These are phyloP conservation scores for Coniferiporia sulphurascens DNA, from an alignment of 1,284 basidiomycete species.

Conservation along the genomic window DNA sequence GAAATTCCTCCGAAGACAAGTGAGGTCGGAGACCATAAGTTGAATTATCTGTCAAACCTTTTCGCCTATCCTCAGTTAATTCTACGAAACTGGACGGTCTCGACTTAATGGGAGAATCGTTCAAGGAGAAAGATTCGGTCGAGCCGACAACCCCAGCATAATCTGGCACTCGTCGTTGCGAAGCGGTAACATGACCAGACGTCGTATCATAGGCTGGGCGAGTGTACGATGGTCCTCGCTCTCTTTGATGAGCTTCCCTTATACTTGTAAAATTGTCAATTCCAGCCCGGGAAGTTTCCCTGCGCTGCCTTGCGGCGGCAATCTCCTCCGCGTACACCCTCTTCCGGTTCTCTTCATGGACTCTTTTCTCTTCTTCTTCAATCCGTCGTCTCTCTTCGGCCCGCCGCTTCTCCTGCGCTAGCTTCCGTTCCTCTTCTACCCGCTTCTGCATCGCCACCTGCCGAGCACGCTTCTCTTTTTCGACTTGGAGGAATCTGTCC, in stretches of 20 bases:
- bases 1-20: background rate
- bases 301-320: slow-evolving; percentile 51
- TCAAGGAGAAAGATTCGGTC: background rate
- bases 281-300: slow-evolving; percentile 53
- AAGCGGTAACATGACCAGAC: slow-evolving; percentile 19
- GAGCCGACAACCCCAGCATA: background rate
- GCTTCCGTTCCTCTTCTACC: slow-evolving; percentile 42
- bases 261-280: slow-evolving; percentile 24
- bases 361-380: slow-evolving; percentile 35
- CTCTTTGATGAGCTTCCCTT: slow-evolving; percentile 16
- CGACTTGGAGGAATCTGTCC: slow-evolving; percentile 56
- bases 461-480: slow-evolving; percentile 51
- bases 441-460: slow-evolving; percentile 38
- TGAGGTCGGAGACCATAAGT: background rate
- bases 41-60: background rate
- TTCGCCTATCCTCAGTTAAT: slow-evolving; percentile 5
- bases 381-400: slow-evolving; percentile 53
- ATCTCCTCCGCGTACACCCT: slow-evolving; percentile 56
- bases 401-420: slow-evolving; percentile 27
- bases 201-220: slow-evolving; percentile 34
- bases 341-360: slow-evolving; percentile 43
- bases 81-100: background rate
- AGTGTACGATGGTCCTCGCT: slow-evolving; percentile 29
- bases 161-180: slow-evolving; percentile 2
- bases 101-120: background rate